These are phyloP conservation scores for Cruciata laevipes DNA, from an alignment of 257 asterid genomes.

Conservation along the genomic window DNA sequence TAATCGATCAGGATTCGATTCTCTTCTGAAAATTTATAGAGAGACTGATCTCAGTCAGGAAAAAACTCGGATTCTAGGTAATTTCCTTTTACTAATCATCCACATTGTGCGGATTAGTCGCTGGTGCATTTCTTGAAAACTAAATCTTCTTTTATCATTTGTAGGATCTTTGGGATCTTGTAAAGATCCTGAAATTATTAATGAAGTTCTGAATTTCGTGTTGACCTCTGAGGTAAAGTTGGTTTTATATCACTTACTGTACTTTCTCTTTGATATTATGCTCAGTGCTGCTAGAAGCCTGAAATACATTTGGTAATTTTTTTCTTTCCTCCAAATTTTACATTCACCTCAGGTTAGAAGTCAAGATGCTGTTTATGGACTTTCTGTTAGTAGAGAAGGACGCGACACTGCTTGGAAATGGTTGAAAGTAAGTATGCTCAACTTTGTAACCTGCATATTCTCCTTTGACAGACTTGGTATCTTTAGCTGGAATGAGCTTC, in stretches of 20 bases:
- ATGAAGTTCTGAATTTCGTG: slow-evolving; percentile 69
- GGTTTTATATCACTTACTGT: slow-evolving; percentile 9
- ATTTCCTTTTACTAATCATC: slow-evolving; percentile 1
- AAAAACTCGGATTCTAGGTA: slow-evolving; percentile 81
- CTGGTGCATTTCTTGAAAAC: slow-evolving; percentile 12
- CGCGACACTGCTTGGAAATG: slow-evolving; percentile 81
- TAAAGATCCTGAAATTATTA: slow-evolving; percentile 63
- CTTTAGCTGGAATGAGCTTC: neutral
- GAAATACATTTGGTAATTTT: slow-evolving; percentile 1
- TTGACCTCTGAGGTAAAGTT: slow-evolving; percentile 61
- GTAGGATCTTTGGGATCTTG: slow-evolving; percentile 66
- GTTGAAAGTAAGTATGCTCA: slow-evolving; percentile 56
- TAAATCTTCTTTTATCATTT: slow-evolving; percentile 19
- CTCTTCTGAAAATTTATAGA: slow-evolving; percentile 67
- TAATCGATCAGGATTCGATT: slow-evolving; percentile 66
- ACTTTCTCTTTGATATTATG: slow-evolving; percentile 6
- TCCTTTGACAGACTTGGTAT: neutral
- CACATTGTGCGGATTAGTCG: neutral
- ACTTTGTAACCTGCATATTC: neutral
- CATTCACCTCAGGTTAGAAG: slow-evolving; percentile 61
- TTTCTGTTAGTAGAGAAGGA: slow-evolving; percentile 61
- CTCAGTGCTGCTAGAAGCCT: slow-evolving; percentile 4
- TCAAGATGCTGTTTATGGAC: slow-evolving; percentile 83
- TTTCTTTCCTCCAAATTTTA: neutral
- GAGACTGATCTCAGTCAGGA: slow-evolving; percentile 98